Conservation (phyloP, 352 stramenopile genomes). For the Globisporangium yorkense region DNA sequence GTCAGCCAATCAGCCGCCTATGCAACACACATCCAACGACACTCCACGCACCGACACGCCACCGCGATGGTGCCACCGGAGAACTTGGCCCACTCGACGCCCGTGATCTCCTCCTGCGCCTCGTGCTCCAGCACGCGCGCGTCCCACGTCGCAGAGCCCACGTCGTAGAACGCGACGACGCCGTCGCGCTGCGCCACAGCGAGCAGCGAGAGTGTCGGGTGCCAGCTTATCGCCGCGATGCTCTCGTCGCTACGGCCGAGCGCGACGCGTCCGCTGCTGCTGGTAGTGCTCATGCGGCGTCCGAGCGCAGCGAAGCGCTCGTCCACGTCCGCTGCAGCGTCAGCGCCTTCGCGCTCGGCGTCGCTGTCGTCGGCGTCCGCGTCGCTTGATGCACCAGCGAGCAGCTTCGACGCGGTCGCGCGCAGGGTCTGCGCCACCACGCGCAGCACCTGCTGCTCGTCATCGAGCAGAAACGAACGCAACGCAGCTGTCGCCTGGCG, state of each 20-base stretch:
- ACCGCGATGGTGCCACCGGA: conserved; percentile 59
- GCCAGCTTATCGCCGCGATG: conserved; percentile 56
- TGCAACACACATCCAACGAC: background rate
- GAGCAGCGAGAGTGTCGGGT: conserved; percentile 47
- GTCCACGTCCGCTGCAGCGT: background rate
- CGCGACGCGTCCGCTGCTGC: conserved; percentile 9
- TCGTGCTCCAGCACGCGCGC: conserved; percentile 53
- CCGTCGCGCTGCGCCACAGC: conserved; percentile 65
- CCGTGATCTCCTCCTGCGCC: conserved; percentile 46
- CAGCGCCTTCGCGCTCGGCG: conserved; percentile 10
- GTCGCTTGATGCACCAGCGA: conserved; percentile 18
- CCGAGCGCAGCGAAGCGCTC: conserved; percentile 1
- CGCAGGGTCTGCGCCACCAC: conserved; percentile 19
- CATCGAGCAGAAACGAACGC: conserved; percentile 49
- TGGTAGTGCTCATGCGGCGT: conserved; percentile 6
- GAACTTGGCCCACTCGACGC: conserved; percentile 56
- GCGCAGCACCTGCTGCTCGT: conserved; percentile 52
- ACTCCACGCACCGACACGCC: conserved; percentile 34
- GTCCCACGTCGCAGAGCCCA: conserved; percentile 50
- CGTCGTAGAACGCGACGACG: conserved; percentile 63
- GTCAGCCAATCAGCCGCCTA: background rate
- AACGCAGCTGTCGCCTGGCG: conserved; percentile 20
- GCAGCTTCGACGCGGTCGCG: conserved; percentile 14
- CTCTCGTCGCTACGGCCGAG: conserved; percentile 23
- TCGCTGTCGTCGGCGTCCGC: conserved; percentile 22